Base-by-base conservation (phyloP, 495 filamentous ascomycete genomes). In the Xylaria bambusicola region DNA sequence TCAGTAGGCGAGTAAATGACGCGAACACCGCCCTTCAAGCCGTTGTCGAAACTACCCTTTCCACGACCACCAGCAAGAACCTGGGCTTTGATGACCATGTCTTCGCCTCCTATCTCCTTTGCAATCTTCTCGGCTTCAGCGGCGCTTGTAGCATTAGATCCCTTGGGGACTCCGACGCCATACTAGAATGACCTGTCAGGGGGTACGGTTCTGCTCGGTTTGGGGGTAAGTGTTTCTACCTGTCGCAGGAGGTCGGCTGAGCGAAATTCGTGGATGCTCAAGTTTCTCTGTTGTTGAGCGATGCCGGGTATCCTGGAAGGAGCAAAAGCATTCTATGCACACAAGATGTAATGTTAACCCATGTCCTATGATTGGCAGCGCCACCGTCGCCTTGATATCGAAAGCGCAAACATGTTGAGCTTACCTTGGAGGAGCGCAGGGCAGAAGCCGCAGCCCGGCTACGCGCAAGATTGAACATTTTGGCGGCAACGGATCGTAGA, bases 41-140 rank as follows among this genome's bases (percentile, higher is more conserved):
- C 94, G 78, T 97, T 98, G 77, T 96, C 92, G 73, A 98, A 98
- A 58, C 83, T 87, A 64, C 94, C 94, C 81, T 98, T 98, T 69
- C 94, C 94, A 79, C 94, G 88, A 57, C 94, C 94, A 75, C 94
- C 94, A 69, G 94, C 94, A 42, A 98, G 87, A 49, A 98, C 95
- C 82, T 98, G 94, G 56, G 94, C 94, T 85, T 98, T 98, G 83
- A 98, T 97, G 62, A 98, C 94, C 88, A 97, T 90, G 72, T 98
- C 94, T 70, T 96, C 94, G 66, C 88, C 90, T 65, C 87, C 91
- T 70, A 98, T 91, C 56, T 86, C 78, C 78, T 91, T 93, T 36
- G 94, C 94, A 65, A 97, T 84, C 63, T 84, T 83, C 82, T 97
- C 94, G 42, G 94, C 94, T 78, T 98, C 95, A 67, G 88, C 85